phyloP scores from a whole-genome alignment of 2,329 filamentous ascomycete species.

The Myriosclerotinia scirpicola region DNA sequence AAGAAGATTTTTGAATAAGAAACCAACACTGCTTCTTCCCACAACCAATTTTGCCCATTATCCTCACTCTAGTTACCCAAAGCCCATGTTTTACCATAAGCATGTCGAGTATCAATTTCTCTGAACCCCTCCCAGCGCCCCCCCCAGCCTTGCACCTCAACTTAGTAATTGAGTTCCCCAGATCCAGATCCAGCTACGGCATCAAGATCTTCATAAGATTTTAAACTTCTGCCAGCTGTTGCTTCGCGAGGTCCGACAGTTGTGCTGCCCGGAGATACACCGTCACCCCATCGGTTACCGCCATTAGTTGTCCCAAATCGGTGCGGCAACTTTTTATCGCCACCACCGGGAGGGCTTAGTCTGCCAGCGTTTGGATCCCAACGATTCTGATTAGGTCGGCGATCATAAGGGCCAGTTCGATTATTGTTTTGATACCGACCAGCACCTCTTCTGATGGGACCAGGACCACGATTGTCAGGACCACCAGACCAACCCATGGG shows the following conservation, averaged over 20 bases:
- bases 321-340: conserved; percentile 47
- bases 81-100: neutral
- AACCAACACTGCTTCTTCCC: conserved; percentile 1
- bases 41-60: conserved; percentile 13
- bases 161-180: conserved; percentile 85
- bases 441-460: conserved; percentile 69
- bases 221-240: conserved; percentile 86
- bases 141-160: neutral
- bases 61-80: neutral
- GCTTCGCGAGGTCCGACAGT: conserved; percentile 86
- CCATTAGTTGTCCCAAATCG: conserved; percentile 48
- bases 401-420: conserved; percentile 72
- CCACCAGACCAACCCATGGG: conserved; percentile 51
- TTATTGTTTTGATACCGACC: conserved; percentile 58
- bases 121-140: neutral
- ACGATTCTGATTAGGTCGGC: conserved; percentile 55
- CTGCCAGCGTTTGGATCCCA: conserved; percentile 50
- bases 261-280: conserved; percentile 65
- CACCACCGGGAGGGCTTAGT: conserved; percentile 49
- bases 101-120: neutral
- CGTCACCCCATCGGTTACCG: conserved; percentile 68
- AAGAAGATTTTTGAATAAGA: conserved; percentile 13
- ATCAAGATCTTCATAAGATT: conserved; percentile 97
- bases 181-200: conserved; percentile 73
- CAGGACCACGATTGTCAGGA: conserved; percentile 55